phyloP scores from a whole-genome alignment of 2,329 filamentous ascomycete species.

The Pseudogymnoascus sp. region DNA sequence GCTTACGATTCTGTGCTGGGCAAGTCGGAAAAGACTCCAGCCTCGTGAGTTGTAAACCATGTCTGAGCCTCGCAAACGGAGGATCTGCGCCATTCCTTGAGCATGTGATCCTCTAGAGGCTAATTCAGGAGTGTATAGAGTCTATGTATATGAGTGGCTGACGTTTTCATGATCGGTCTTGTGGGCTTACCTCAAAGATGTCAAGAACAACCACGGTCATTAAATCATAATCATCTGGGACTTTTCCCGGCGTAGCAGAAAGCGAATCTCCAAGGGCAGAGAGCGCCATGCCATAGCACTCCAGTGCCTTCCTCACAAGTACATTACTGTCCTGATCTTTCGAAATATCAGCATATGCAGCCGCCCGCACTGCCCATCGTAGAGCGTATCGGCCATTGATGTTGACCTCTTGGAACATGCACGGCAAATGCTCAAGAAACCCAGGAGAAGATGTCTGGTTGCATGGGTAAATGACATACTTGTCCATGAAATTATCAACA shows the following conservation, averaged over 20 bases:
- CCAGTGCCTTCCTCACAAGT: slow-evolving; percentile 24
- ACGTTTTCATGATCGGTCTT: neutral
- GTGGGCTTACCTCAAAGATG: slow-evolving; percentile 30
- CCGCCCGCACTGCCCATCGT: slow-evolving; percentile 32
- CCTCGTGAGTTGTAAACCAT: slow-evolving; percentile 30
- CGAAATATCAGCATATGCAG: slow-evolving; percentile 29
- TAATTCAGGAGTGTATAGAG: slow-evolving; percentile 26
- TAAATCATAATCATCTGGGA: slow-evolving; percentile 32
- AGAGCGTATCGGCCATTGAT: slow-evolving; percentile 30
- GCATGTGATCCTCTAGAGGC: slow-evolving; percentile 26
- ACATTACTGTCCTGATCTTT: slow-evolving; percentile 18
- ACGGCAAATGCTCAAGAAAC: slow-evolving; percentile 33
- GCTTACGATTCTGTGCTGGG: slow-evolving; percentile 29
- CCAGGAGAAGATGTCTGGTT: slow-evolving; percentile 30
- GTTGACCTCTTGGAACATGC: slow-evolving; percentile 32
- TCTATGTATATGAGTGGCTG: slow-evolving; percentile 19
- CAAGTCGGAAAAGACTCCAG: slow-evolving; percentile 34
- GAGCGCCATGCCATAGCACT: slow-evolving; percentile 31
- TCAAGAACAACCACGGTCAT: slow-evolving; percentile 35
- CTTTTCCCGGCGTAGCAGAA: slow-evolving; percentile 22
- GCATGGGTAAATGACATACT: slow-evolving; percentile 32
- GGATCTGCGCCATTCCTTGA: slow-evolving; percentile 34
- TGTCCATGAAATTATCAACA: slow-evolving; percentile 30
- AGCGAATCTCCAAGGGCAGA: slow-evolving; percentile 28
- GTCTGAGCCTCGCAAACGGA: slow-evolving; percentile 30